These are phyloP conservation scores for Citrus inodora DNA, from an alignment of 345 rosid species.

Conservation along the genomic window DNA sequence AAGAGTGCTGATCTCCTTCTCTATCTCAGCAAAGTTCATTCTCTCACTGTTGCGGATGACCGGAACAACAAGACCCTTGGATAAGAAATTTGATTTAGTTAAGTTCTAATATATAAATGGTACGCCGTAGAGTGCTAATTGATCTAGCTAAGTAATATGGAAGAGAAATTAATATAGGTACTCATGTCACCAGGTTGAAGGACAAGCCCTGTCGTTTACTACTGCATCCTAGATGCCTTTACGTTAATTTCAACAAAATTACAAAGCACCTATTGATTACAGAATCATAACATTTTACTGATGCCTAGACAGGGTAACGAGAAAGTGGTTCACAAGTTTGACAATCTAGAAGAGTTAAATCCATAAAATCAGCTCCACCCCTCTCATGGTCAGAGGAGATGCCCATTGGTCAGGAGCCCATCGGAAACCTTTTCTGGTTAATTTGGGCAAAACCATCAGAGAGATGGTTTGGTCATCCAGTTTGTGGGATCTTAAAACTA, in stretches of 20 bases:
- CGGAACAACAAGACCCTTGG: conserved; percentile 87
- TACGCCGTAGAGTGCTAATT: background rate
- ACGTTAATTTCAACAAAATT: background rate
- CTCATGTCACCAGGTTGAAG: background rate
- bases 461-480: background rate
- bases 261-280: background rate
- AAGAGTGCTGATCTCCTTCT: conserved; percentile 82
- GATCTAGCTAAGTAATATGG: background rate
- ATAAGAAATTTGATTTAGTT: background rate
- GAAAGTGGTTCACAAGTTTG: background rate
- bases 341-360: background rate
- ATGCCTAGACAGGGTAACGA: background rate
- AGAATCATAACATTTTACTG: background rate
- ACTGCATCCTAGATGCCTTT: background rate
- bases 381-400: background rate
- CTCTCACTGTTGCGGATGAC: conserved; percentile 61
- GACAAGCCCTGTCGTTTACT: background rate
- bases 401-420: background rate
- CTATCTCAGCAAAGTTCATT: conserved; percentile 90
- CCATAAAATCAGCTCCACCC: background rate
- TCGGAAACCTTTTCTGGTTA: background rate
- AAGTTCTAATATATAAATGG: background rate
- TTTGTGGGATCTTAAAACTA: background rate
- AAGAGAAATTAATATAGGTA: background rate
- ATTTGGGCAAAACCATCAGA: background rate